These are phyloP conservation scores for Triglochin maritima DNA, from an alignment of 106 monocot genomes.

Conservation along the genomic window DNA sequence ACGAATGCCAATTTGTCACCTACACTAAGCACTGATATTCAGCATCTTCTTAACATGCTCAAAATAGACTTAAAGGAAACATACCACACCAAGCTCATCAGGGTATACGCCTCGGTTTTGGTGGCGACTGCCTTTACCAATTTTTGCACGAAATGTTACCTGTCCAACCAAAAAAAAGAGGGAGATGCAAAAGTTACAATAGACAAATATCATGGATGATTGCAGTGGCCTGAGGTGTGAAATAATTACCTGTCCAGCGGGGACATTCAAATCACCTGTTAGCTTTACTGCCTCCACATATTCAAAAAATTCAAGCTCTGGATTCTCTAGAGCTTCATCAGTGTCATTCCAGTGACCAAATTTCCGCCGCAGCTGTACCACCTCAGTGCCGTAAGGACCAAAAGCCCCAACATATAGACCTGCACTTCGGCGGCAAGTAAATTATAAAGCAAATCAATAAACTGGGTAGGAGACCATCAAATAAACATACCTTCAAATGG, in stretches of 20 bases:
- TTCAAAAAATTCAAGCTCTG: slow-evolving; percentile 80
- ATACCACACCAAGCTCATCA: slow-evolving; percentile 90
- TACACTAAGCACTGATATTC: no score
- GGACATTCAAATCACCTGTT: slow-evolving; percentile 89
- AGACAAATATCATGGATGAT: neutral
- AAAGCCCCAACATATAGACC: slow-evolving; percentile 88
- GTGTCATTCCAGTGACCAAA: slow-evolving; percentile 68
- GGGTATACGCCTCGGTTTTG: slow-evolving; percentile 64
- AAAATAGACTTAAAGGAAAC: neutral
- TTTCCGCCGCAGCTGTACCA: slow-evolving; percentile 69
- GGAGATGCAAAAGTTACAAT: slow-evolving; percentile 1
- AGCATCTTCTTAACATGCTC: no score
- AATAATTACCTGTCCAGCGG: slow-evolving; percentile 70
- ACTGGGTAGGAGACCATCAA: neutral
- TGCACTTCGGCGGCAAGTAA: slow-evolving; percentile 15
- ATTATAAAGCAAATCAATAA: neutral
- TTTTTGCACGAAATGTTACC: slow-evolving; percentile 96
- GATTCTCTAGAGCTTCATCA: slow-evolving; percentile 20
- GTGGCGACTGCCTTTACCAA: slow-evolving; percentile 58
- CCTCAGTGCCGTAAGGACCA: slow-evolving; percentile 82
- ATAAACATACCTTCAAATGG: slow-evolving; percentile 66
- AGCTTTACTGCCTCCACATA: slow-evolving; percentile 92
- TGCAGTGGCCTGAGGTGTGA: neutral
- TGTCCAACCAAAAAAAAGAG: slow-evolving; percentile 16
- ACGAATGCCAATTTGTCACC: no score